Evolutionary conservation across 169 alveolate genomes (phyloP), one percentile per base, ranked within the genome.

Genomic region (Cryptosporidium parvum): DNA sequence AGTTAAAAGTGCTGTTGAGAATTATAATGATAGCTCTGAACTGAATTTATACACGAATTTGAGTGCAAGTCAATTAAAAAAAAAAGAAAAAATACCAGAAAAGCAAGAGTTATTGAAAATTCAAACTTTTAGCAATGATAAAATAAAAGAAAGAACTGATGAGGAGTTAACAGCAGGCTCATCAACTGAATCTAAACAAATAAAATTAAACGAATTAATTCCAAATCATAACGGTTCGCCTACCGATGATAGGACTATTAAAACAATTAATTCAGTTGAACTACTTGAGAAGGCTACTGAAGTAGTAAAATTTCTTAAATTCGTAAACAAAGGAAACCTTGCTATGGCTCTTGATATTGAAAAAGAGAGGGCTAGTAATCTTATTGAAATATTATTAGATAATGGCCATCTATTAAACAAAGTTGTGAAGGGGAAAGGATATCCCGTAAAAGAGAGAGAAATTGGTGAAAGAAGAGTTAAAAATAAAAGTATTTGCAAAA

Each of bases 1-100:
- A 61, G 92, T 92, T n/a, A 92, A 85, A 84, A 80, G 93, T 16
- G 86, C 93, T 33, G 85, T 84, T 48, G 91, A 86, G 12, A 84
- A 71, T 58, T 42, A 80, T 21, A 65, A 80, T 29, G 62, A 65
- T 29, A 80, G 35, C 23, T 53, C 71, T 39, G 68, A 56, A 23
- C 35, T 35, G 7, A 42, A 58, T 9, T 37, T 37, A 29, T 73
- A 21, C 26, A 37, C 56, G 5, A 39, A 73, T 6, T 4, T 42
- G 16, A 26, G 8, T 56, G 26, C n/a, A 48, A 70, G 9, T 33
- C 42, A 52, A 70, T 9, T 21, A 37, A 42, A 70, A 51, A 70
- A 70, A 52, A 31, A 70, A 10, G 69, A 48, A 29, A 7, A 39
- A 8, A 4, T 18, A 12, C 6, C 23, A 23, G 52, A 59, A 56